Evolutionary conservation across 768 basidiomycete species (phyloP), one percentile per base, ranked within the genome.

Genomic region (Boletus coccyginus): DNA sequence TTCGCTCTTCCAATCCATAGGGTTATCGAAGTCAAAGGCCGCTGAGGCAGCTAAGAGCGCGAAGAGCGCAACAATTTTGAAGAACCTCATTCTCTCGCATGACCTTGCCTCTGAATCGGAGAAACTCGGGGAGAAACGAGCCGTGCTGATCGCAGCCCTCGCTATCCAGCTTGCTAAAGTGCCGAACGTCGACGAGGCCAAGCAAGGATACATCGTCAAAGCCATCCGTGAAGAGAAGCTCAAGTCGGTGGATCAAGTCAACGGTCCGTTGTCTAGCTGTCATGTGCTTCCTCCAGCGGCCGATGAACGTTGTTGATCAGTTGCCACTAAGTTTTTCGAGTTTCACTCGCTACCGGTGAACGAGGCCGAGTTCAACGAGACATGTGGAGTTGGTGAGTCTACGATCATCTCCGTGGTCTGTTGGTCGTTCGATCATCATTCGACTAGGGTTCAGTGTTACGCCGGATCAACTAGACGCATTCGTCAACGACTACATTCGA

Each of bases 381-480:
- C 82, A 12, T 94, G 92, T 68, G 96, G 96, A 59, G 86, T 98
- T 56, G 96, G 96, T 94, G 58, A 63, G 92, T 73, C 13, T 39
- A 32, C 42, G 8, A 39, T 46, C 47, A 39, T 46, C 47, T 46
- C 33, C 21, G 9, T 33, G 31, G 13, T 39, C 8, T 39, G n/a
- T 39, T 46, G 35, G 40, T 43, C 32, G 52, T 40, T 42, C 31
- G 50, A 47, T 59, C n/a, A 54, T 29, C n/a, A 31, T 50, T 41
- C 8, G 19, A 58, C 54, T 31, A 98, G 95, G 92, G 16, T 90
- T 95, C 72, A 82, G 77, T 53, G 88, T 98, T 55, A 83, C 88
- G 0, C 61, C 84, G 0, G 81, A 80, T 43, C 83, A 92, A 57
- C 75, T 98, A 10, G 71, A 79, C 14, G 66, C 67, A 1, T 73